phyloP scores from a whole-genome alignment of 352 stramenopile genomes.

The Pythium utonaiense region DNA sequence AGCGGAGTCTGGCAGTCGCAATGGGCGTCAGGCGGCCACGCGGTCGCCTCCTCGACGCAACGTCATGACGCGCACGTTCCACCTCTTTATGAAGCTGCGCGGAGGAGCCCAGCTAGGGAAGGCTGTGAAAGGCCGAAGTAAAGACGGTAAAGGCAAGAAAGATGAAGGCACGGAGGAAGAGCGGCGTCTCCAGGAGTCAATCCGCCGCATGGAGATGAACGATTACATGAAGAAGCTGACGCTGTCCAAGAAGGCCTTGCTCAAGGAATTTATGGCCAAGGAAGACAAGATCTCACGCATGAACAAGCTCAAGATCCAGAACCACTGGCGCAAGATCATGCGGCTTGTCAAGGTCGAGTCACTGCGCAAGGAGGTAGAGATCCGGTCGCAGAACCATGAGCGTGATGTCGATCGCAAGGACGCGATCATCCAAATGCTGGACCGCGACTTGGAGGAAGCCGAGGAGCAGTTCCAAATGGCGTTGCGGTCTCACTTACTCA shows the following conservation, averaged over 20 bases:
- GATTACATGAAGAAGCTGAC: constrained; percentile 82
- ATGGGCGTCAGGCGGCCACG: too few species aligned
- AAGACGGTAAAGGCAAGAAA: constrained; percentile 66
- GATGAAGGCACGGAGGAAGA: constrained; percentile 71
- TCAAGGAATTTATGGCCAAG: constrained; percentile 76
- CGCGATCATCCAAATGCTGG: constrained; percentile 94
- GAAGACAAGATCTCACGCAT: constrained; percentile 68
- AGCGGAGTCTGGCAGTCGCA: not conserved
- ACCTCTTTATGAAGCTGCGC: constrained; percentile 38
- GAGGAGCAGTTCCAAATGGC: constrained; percentile 94
- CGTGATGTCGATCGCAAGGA: constrained; percentile 94
- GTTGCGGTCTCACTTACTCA: constrained; percentile 82
- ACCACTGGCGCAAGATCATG: constrained; percentile 96
- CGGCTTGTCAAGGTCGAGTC: constrained; percentile 91
- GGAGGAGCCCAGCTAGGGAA: constrained; percentile 75
- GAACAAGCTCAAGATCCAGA: constrained; percentile 93
- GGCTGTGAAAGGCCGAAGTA: constrained; percentile 74
- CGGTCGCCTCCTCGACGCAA: not conserved
- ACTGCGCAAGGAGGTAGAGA: constrained; percentile 91
- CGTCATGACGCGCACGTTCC: constrained; percentile 11
- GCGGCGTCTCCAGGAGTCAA: constrained; percentile 65
- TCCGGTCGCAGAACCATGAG: constrained; percentile 92
- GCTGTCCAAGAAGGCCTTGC: constrained; percentile 67
- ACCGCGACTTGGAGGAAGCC: constrained; percentile 90
- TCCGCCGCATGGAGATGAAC: constrained; percentile 82